Percentiles rank a stretch among this genome's conserved stretches.
Conservation (phyloP, 768 basidiomycete species). For the Xerocomellus dryophilus region DNA sequence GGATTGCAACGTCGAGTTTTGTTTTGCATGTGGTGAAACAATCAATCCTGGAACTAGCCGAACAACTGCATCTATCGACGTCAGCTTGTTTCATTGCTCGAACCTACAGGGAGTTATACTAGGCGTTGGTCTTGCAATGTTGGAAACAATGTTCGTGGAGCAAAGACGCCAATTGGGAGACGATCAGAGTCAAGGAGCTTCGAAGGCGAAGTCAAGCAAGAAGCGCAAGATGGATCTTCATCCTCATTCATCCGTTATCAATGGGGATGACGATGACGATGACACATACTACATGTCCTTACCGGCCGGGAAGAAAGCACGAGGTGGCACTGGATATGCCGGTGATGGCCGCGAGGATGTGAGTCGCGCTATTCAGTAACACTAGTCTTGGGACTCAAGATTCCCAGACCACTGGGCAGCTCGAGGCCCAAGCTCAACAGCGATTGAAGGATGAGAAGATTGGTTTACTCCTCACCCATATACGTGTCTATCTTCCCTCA, state of each 20-base stretch:
- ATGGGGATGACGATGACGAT: constrained; percentile 55
- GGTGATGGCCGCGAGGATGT: constrained; percentile 85
- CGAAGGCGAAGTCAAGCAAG: constrained; percentile 36
- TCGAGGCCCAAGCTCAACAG: constrained; percentile 75
- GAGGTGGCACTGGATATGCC: constrained; percentile 85
- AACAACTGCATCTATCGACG: constrained; percentile 44
- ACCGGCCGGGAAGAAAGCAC: constrained; percentile 58
- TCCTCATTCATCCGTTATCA: constrained; percentile 14
- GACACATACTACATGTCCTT: constrained; percentile 42
- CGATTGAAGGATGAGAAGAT: constrained; percentile 70
- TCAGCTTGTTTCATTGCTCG: constrained; percentile 81
- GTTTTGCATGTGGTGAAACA: constrained; percentile 75
- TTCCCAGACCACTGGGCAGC: constrained; percentile 72
- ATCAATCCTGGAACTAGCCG: constrained; percentile 45
- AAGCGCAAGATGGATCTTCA: constrained; percentile 39
- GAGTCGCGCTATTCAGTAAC: constrained; percentile 31
- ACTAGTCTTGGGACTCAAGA: constrained; percentile 4
- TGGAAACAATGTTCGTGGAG: constrained; percentile 69
- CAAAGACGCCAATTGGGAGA: constrained; percentile 40
- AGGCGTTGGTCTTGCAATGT: constrained; percentile 85
- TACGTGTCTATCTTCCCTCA: constrained; percentile 84
- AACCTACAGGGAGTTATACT: constrained; percentile 87
- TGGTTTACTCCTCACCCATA: constrained; percentile 59
- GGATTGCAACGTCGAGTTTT: constrained; percentile 58
- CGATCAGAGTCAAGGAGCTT: constrained; percentile 22